Base-by-base conservation (phyloP, 176 grass and related monocot species). In the Oryza australiensis region DNA sequence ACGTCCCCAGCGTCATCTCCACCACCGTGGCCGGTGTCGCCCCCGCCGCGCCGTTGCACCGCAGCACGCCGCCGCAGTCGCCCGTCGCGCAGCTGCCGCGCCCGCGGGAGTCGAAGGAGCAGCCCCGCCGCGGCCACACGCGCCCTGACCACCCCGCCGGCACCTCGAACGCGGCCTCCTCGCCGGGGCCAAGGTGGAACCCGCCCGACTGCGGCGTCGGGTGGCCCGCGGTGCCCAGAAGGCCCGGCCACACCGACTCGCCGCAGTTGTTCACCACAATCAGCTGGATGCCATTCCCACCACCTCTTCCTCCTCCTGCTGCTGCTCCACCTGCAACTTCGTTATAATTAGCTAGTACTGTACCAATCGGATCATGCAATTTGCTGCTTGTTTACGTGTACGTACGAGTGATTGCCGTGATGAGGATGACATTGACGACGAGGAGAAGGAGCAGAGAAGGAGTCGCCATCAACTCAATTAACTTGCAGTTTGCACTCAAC, bases 251-350 rank as follows among this genome's bases (percentile, higher is more conserved):
- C 66, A 98, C 82, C 6, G 88, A 89, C 48, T 94, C 80, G 8
- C 75, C 79, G 86, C 95, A 98, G 90, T 98, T 98, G 92, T 98
- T 98, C 70, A 98, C 95, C 42, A 98, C 0, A 26, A 98, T 98
- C 14, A 98, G 86, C 80, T 98, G 95, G 68, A 94, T 70, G 82
- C 78, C 83, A 1, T 29, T 80, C 16, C 49, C 87, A 67, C 53
- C 20, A 37, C 34, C 34, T 35, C 34, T 6, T 35, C 34, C 8
- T 8, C 53, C 62, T 18, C 34, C 82, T 2, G 48, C 60, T 5
- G 27, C 60, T 5, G n/a, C 75, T 77, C 64, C 53, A 28, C 15
- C 20, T 38, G 35, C 70, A 78, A 65, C 29, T 29, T 29, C 29
- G 2, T 29, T 29, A 29, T 29, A 29, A 35, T 35, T 35, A 35